Base-by-base conservation (phyloP, 2,329 filamentous ascomycete genomes). In the Xylariaceae sp. region DNA sequence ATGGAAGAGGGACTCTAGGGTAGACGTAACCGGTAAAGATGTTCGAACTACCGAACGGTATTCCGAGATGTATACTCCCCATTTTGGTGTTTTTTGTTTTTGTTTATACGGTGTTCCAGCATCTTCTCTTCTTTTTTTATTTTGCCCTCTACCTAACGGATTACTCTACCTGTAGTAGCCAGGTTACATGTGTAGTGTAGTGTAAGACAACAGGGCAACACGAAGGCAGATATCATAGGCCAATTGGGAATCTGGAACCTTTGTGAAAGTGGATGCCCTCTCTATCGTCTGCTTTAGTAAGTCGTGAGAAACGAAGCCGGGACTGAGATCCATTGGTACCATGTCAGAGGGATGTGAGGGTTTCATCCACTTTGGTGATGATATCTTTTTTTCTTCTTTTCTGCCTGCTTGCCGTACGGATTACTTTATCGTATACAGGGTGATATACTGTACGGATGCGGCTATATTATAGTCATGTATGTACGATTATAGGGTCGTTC, bases 231-330 rank as follows among this genome's bases (percentile, higher is more conserved):
- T 13, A 13, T 49, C 13, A 63, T 59, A 63, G 62, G 62, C 62
- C 62, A 63, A 62, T 63, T 63, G 62, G 54, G 51, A 53, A 35
- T 52, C 60, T 47, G 45, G 57, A 52, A 45, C 50, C 50, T 60
- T 42, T 13, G 37, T 5, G 23, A 13, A 37, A 55, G 60, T 60
- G 60, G 51, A 52, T 62, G 57, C 49, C 49, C 17, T 18, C 55
- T 48, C 48, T 52, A 49, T 30, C 23, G 4, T 30, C 23, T 30
- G 23, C 23, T 30, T 30, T 30, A 30, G 23, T 30, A 30, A 30
- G 23, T 30, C 23, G 23, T 30, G 23, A 30, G 23, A 30, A 30
- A 30, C 23, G 42, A 23, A 23, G 47, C 13, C 35, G 23, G 42
- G 55, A 58, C 17, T 11, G 13, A 23, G 49, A 13, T 35, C 47